Base-by-base conservation (phyloP, 768 basidiomycete genomes). In the Suillus variegatus region DNA sequence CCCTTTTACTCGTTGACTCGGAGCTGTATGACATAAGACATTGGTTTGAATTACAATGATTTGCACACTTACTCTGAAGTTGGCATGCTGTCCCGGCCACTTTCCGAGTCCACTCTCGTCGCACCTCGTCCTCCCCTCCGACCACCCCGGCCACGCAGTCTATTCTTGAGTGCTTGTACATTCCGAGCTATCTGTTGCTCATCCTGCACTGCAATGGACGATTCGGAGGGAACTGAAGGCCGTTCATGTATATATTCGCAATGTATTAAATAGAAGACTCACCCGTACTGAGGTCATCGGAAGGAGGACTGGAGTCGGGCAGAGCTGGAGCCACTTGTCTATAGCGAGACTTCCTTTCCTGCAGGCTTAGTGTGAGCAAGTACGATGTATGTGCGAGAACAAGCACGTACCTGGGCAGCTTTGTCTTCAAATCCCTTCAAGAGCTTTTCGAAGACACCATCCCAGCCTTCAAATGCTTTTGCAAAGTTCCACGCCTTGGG, bases 181-280 rank as follows among this genome's bases (percentile, higher is more conserved):
- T 96, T 97, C 69, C 93, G 84, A 4, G 96, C 89, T 67, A 99
- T 99, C 71, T 95, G 89, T 73, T 97, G 91, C 65, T 93, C 94
- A 67, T 95, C 94, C 49, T 85, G 83, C 2, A 86, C 80, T 3
- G 79, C 75, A 49, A 88, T 86, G 25, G 82, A 71, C 9, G 83
- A 78, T 67, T 83, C 79, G 3, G 82, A 79, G 1, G 85, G 86
- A 54, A 79, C 85, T 88, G 64, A 7, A 60, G 7, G 47, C 18
- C 35, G 58, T 25, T 32, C 28, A 18, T 28, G 25, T 1, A 32
- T 20, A 35, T 13, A 57, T 20, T 14, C 9, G 40, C 12, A 44
- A 56, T 25, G 56, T n/a, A 54, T 25, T 49, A 16, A 14, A 63
- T 47, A n/a, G 35, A 46, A 35, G 16, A 67, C 83, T 47, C 70